Conservation (phyloP, 805 yeast species). For the Ogataea paradorogensis region DNA sequence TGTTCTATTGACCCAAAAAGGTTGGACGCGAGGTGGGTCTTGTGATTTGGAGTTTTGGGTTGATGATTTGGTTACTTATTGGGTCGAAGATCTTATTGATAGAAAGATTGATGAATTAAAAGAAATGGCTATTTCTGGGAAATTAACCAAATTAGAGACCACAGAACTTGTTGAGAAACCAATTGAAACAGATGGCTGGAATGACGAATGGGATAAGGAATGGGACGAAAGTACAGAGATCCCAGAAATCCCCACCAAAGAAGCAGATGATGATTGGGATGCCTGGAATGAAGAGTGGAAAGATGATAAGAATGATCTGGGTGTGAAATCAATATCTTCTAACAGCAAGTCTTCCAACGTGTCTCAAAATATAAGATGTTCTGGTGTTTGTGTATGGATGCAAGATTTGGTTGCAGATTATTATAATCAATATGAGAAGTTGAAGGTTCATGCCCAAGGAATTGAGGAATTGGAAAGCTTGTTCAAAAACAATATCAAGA, state of each 20-base stretch:
- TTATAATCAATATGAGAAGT: slow-evolving; percentile 18
- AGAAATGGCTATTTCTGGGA: slow-evolving; percentile 16
- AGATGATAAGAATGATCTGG: slow-evolving; percentile 18
- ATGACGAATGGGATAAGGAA: slow-evolving; percentile 26
- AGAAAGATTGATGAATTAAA: slow-evolving; percentile 28
- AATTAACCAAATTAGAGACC: slow-evolving; percentile 8
- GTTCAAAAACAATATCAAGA: slow-evolving; percentile 28
- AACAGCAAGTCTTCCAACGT: slow-evolving; percentile 16
- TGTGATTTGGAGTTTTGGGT: slow-evolving; percentile 36
- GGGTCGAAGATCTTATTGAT: slow-evolving; percentile 28
- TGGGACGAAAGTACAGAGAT: slow-evolving; percentile 10
- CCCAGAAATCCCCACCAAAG: slow-evolving; percentile 1
- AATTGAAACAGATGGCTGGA: slow-evolving; percentile 21
- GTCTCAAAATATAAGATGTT: slow-evolving; percentile 12
- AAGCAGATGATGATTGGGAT: slow-evolving; percentile 26
- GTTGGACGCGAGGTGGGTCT: slow-evolving; percentile 31
- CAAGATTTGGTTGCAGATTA: slow-evolving; percentile 18
- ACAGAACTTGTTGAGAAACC: slow-evolving; percentile 5
- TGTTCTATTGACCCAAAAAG: slow-evolving; percentile 20
- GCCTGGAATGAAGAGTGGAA: slow-evolving; percentile 31
- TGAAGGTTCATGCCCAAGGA: slow-evolving; percentile 11
- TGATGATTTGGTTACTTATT: slow-evolving; percentile 29
- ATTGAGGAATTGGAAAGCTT: slow-evolving; percentile 21
- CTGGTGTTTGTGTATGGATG: slow-evolving; percentile 18
- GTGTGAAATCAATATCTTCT: slow-evolving; percentile 22